Evolutionary conservation across 768 basidiomycete genomes (phyloP).

Genomic region (Pisolithus orientalis): DNA sequence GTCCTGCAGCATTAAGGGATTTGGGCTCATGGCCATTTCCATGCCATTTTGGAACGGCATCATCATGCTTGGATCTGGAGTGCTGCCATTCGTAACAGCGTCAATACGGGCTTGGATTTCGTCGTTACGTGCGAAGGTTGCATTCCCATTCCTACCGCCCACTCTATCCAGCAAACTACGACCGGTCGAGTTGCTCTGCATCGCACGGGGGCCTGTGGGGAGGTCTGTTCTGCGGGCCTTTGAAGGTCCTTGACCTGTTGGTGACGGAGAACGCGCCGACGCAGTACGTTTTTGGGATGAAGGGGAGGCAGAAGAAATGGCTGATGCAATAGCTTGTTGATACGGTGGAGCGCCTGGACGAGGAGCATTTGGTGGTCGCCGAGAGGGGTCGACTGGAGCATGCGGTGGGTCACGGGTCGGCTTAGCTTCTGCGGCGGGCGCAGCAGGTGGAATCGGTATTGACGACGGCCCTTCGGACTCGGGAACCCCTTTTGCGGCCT

Average conservation of each 20-base stretch:
- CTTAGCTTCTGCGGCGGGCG: slow-evolving; percentile 19
- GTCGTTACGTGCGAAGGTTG: slow-evolving; percentile 40
- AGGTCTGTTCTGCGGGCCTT: slow-evolving; percentile 71
- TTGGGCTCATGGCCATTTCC: slow-evolving; percentile 42
- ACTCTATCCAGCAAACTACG: slow-evolving; percentile 79
- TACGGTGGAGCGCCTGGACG: slow-evolving; percentile 49
- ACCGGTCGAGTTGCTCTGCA: slow-evolving; percentile 38
- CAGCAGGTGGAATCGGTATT: slow-evolving; percentile 23
- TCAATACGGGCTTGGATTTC: slow-evolving; percentile 78
- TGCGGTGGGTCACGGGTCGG: slow-evolving; percentile 28
- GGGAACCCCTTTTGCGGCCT: slow-evolving; percentile 65
- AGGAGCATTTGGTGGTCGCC: slow-evolving; percentile 37
- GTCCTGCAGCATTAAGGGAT: slow-evolving; percentile 74
- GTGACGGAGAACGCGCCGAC: slow-evolving; percentile 58
- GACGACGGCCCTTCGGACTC: slow-evolving; percentile 39
- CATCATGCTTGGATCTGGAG: slow-evolving; percentile 34
- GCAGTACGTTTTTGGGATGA: slow-evolving; percentile 59
- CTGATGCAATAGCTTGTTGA: slow-evolving; percentile 69
- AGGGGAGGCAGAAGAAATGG: slow-evolving; percentile 42
- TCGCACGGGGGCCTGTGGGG: slow-evolving; percentile 83
- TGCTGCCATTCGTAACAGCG: slow-evolving; percentile 57
- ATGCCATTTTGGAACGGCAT: slow-evolving; percentile 40
- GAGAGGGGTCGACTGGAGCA: slow-evolving; percentile 33
- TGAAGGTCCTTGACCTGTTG: slow-evolving; percentile 57
- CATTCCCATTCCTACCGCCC: slow-evolving; percentile 44